Evolutionary conservation across 108 stramenopile genomes (phyloP).

Genomic region (Cyclotella atomus): DNA sequence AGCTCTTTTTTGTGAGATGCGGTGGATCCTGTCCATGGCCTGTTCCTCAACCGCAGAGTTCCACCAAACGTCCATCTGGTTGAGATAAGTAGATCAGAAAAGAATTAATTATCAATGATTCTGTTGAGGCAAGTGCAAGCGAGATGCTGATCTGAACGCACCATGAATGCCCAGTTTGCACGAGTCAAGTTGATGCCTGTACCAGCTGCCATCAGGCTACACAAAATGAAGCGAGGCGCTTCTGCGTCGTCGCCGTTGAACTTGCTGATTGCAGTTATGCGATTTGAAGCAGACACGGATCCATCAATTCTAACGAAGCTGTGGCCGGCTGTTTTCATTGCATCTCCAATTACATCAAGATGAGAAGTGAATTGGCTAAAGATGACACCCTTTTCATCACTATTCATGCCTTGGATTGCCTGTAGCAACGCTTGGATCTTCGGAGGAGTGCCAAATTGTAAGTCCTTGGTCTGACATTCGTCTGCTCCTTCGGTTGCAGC

Average conservation of each 20-base stretch:
- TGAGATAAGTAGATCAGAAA: too few species aligned
- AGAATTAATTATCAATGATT: too few species aligned
- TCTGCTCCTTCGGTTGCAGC: conserved; percentile 16
- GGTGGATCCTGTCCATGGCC: conserved; percentile 70
- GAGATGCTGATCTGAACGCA: too few species aligned
- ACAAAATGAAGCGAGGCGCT: conserved; percentile 55
- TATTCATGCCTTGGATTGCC: conserved; percentile 44
- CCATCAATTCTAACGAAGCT: conserved; percentile 64
- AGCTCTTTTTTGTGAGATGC: conserved; percentile 52
- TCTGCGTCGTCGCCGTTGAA: conserved; percentile 42
- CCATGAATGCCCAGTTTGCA: conserved; percentile 67
- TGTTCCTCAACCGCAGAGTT: conserved; percentile 51
- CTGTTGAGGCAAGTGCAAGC: too few species aligned
- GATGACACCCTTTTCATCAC: conserved; percentile 60
- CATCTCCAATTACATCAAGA: conserved; percentile 61
- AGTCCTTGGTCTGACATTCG: neutral
- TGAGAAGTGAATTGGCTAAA: conserved; percentile 70
- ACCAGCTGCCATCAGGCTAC: conserved; percentile 59
- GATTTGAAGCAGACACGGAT: conserved; percentile 37
- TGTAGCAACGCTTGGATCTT: conserved; percentile 54
- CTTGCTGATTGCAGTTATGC: conserved; percentile 40
- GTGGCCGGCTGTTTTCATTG: conserved; percentile 52
- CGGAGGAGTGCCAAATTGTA: conserved; percentile 36
- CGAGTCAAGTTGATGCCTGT: conserved; percentile 81
- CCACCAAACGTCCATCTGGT: conserved; percentile 71